Evolutionary conservation across 805 yeast genomes (phyloP).

Genomic region (Kodamaea restingae): DNA sequence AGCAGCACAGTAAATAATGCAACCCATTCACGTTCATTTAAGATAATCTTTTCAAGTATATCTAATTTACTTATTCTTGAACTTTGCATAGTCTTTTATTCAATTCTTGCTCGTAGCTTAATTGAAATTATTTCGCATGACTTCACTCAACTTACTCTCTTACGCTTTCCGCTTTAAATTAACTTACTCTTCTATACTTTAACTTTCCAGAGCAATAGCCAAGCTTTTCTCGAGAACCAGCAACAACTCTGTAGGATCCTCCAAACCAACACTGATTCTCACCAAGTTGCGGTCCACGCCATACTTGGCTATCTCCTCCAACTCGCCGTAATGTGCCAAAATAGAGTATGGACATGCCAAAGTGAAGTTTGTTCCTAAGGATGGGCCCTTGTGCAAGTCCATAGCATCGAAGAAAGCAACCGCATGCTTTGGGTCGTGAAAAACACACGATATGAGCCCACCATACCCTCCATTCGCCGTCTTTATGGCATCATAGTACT

Average conservation of each 20-base stretch:
- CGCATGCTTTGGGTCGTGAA: conserved; percentile 62
- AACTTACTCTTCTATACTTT: not conserved
- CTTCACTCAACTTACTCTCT: too few species aligned
- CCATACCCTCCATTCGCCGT: conserved; percentile 83
- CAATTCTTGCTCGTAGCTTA: too few species aligned
- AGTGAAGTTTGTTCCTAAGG: conserved; percentile 85
- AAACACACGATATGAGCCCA: conserved; percentile 73
- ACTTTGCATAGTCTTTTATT: too few species aligned
- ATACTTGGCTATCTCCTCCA: conserved; percentile 75
- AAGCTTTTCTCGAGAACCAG: conserved; percentile 50
- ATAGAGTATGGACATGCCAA: conserved; percentile 87
- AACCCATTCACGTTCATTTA: too few species aligned
- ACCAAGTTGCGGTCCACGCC: conserved; percentile 78
- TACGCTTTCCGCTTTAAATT: too few species aligned
- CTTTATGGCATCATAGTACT: conserved; percentile 67
- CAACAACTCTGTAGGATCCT: conserved; percentile 58
- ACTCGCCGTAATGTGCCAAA: conserved; percentile 77
- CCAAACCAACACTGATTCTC: conserved; percentile 82
- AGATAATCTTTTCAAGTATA: too few species aligned
- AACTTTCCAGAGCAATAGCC: conserved; percentile 15
- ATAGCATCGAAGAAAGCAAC: conserved; percentile 68
- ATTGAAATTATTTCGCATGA: too few species aligned
- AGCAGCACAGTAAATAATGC: too few species aligned
- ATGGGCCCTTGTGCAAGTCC: conserved; percentile 79
- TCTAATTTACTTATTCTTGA: too few species aligned